Percentiles rank a stretch among this genome's conserved stretches.
phyloP scores from a whole-genome alignment of 2,329 filamentous ascomycete species.

The Pseudogymnoascus sp. region DNA sequence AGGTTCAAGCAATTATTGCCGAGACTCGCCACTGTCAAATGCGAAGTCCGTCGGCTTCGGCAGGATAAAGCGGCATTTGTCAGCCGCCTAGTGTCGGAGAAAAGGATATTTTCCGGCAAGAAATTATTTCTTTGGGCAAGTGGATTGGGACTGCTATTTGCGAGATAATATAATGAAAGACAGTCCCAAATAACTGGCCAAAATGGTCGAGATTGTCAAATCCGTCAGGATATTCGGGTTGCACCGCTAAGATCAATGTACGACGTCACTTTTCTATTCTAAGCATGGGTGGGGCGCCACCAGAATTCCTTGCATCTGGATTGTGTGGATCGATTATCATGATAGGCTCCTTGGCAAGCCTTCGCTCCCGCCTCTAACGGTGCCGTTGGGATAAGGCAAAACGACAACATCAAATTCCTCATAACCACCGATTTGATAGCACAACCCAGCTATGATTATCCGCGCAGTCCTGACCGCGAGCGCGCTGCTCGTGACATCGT shows the following conservation, averaged over 20 bases:
- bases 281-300: slow-evolving; percentile 4
- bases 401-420: not conserved
- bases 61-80: not conserved
- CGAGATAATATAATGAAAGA: not conserved
- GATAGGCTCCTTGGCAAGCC: not conserved
- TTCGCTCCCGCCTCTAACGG: not conserved
- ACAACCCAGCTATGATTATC: not conserved
- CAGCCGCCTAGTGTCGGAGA: not conserved
- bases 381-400: not conserved
- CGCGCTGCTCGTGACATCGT: slow-evolving; percentile 22
- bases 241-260: not conserved
- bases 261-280: slow-evolving; percentile 7
- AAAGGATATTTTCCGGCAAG: not conserved
- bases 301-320: slow-evolving; percentile 1
- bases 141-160: not conserved
- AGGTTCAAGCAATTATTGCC: slow-evolving; percentile 6
- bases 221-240: not conserved
- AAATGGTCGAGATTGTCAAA: not conserved
- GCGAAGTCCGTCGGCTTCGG: not conserved
- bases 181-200: not conserved
- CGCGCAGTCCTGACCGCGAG: slow-evolving; percentile 22
- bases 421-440: not conserved
- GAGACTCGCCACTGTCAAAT: not conserved
- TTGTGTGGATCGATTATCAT: not conserved
- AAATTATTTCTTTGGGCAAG: not conserved